These are phyloP conservation scores for Effrenium voratum DNA, from an alignment of 73 alveolate species.

Conservation along the genomic window DNA sequence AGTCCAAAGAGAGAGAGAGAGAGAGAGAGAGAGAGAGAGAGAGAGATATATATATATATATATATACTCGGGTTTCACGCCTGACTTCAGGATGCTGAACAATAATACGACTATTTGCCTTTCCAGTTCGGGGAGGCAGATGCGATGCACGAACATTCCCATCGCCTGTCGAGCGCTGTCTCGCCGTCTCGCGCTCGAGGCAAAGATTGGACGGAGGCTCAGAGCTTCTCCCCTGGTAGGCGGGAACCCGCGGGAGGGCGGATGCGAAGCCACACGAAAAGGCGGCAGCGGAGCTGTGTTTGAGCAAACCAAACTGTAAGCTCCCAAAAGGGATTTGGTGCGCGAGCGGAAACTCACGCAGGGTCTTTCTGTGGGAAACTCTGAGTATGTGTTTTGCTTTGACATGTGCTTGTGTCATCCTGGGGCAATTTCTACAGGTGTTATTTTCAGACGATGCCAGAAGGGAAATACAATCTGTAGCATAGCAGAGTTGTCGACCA, in stretches of 20 bases:
- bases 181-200: not conserved
- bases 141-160: not conserved
- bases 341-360: not conserved
- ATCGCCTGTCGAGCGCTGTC: not conserved
- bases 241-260: not conserved
- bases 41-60: too few species aligned
- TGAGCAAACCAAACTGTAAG: not conserved
- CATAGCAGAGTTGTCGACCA: too few species aligned
- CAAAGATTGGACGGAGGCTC: conserved; percentile 44
- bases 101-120: not conserved
- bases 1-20: not conserved
- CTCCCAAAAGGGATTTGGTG: not conserved
- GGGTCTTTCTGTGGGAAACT: not conserved
- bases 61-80: not conserved
- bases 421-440: too few species aligned
- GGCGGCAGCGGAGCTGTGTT: not conserved
- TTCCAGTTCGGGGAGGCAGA: not conserved
- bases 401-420: too few species aligned
- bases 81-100: not conserved
- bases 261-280: not conserved
- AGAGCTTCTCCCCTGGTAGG: conserved; percentile 74
- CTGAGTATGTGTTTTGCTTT: not conserved
- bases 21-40: not conserved
- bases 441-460: too few species aligned
- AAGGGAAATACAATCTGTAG: too few species aligned